Base-by-base conservation (phyloP, 2,329 filamentous ascomycete species). In the Nemania sp. region DNA sequence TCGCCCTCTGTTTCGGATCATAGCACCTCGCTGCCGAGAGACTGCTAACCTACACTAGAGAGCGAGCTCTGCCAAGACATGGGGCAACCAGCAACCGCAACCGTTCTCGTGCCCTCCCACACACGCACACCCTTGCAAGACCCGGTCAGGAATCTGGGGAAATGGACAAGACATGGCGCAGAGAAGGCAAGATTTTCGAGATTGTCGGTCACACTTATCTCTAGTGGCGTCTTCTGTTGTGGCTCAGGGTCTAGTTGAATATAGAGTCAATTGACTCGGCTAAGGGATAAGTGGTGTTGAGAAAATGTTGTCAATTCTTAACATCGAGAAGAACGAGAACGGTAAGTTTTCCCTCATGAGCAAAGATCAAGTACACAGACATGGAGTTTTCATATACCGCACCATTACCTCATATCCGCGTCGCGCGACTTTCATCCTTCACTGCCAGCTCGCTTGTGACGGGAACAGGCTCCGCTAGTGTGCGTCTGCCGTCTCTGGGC, bases 381-480 rank as follows among this genome's bases (percentile, higher is more conserved):
- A n/a, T 20, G 24, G 17, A 20, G n/a, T n/a, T n/a, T n/a, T n/a
- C n/a, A n/a, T 46, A 41, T 41, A 49, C 20, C 7, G 49, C 8
- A 30, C 30, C 45, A 26, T 48, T 52, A 36, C 19, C 39, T 43
- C 42, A 43, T 33, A 19, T 26, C 47, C 9, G 23, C 22, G 8
- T 20, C 54, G 39, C 28, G 22, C 45, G 28, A 20, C 22, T 8
- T 15, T 7, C 15, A 9, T 14, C 7, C 15, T 8, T 30, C 42
- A 26, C 24, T 48, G 24, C 44, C 31, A 23, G 34, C 11, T 58
- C 56, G 55, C 56, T 58, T 56, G 43, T 49, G 20, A 51, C 58
- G 58, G 58, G 41, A 61, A 48, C 34, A 31, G 22, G 23, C 52
- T 56, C 58, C 58, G 58, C 47, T 58, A 55, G 58, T 56, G 55